phyloP scores from a whole-genome alignment of 78 protist genomes.

The Neovahlkampfia damariscottae region DNA sequence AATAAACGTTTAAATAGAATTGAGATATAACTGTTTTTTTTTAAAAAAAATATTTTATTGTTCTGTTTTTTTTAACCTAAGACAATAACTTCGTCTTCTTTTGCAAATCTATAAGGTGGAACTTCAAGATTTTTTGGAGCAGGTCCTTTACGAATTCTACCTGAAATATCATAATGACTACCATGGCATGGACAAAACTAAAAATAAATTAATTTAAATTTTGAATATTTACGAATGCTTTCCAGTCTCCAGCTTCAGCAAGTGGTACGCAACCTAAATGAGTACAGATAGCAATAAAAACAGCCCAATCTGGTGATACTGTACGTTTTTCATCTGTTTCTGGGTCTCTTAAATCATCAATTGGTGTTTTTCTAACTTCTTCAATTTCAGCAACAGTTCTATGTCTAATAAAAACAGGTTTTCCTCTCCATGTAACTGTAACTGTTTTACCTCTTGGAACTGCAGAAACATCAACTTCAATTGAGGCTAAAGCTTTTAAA shows the following conservation, averaged over 20 bases:
- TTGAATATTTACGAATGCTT: too few species aligned
- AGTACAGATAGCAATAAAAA: constrained; percentile 89
- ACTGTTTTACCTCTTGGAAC: constrained; percentile 41
- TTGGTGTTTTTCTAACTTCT: constrained; percentile 7
- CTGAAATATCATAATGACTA: constrained; percentile 90
- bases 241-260: constrained; percentile 73
- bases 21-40: too few species aligned
- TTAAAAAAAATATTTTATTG: too few species aligned
- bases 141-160: constrained; percentile 86
- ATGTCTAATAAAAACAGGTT: constrained; percentile 60
- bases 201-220: too few species aligned
- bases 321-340: constrained; percentile 51
- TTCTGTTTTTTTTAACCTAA: constrained; percentile 13
- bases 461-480: constrained; percentile 51
- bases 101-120: constrained; percentile 42
- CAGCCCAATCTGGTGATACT: constrained; percentile 64
- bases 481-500: constrained; percentile 54
- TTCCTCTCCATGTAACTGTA: constrained; percentile 64
- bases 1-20: too few species aligned
- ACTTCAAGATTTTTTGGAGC: constrained; percentile 75
- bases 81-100: constrained; percentile 18
- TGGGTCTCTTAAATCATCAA: constrained; percentile 32
- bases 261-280: constrained; percentile 96
- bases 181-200: constrained; percentile 99
- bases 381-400: constrained; percentile 42